Conservation (phyloP, 805 yeast species). For the Ogataea minuta region DNA sequence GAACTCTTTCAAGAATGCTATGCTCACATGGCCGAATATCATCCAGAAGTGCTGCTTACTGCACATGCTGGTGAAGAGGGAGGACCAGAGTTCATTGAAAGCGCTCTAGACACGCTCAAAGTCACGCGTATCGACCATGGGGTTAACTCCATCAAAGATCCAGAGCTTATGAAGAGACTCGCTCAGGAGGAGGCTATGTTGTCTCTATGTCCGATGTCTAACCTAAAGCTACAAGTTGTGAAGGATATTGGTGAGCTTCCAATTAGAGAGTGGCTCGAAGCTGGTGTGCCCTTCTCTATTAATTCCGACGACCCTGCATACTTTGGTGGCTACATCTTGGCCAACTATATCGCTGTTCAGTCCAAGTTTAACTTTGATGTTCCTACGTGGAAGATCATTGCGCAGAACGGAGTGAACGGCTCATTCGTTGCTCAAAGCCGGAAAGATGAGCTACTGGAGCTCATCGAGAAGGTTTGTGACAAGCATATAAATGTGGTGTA, state of each 20-base stretch:
- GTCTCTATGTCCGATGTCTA: constrained; percentile 76
- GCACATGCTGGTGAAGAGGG: constrained; percentile 94
- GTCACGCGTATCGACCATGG: constrained; percentile 82
- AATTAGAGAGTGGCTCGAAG: constrained; percentile 55
- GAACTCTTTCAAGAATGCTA: constrained; percentile 65
- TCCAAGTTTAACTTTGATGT: constrained; percentile 60
- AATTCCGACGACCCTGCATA: constrained; percentile 83
- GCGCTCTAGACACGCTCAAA: constrained; percentile 55
- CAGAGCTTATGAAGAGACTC: constrained; percentile 52
- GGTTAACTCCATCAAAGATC: constrained; percentile 58
- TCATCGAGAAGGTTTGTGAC: constrained; percentile 41
- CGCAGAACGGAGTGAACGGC: constrained; percentile 64
- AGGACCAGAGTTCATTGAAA: constrained; percentile 62
- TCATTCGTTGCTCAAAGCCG: constrained; percentile 67
- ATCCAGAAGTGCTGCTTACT: constrained; percentile 59
- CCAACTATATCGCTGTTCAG: constrained; percentile 68
- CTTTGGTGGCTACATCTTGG: constrained; percentile 81
- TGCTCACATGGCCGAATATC: constrained; percentile 42
- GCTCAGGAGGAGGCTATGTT: constrained; percentile 56
- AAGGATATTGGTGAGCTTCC: constrained; percentile 67
- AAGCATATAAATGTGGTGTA: constrained; percentile 26
- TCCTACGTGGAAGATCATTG: constrained; percentile 62
- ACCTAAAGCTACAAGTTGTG: constrained; percentile 73
- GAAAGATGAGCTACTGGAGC: constrained; percentile 44
- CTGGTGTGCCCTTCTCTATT: constrained; percentile 66